Percentiles rank a stretch among this genome's conserved stretches.
phyloP scores from a whole-genome alignment of 2,329 filamentous ascomycete genomes.

The Alternaria sp. region DNA sequence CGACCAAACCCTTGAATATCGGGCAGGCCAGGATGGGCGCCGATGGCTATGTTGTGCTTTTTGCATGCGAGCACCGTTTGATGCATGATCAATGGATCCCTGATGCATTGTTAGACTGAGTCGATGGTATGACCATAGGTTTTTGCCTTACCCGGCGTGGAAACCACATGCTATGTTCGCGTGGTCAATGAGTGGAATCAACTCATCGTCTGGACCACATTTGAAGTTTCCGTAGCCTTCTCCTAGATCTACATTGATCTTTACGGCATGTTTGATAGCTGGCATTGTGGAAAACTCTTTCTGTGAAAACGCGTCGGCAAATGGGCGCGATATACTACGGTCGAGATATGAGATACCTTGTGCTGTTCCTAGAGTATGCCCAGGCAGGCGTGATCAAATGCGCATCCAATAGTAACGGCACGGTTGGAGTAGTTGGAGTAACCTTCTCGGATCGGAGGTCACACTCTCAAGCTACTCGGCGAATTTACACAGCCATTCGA shows the following conservation, averaged over 20 bases:
- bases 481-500: not conserved
- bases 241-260: slow-evolving; percentile 63
- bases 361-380: not conserved
- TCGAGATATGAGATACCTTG: not conserved
- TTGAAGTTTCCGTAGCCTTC: slow-evolving; percentile 62
- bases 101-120: slow-evolving; percentile 21
- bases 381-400: not conserved
- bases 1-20: slow-evolving; percentile 72
- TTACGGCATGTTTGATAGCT: not conserved
- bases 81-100: slow-evolving; percentile 70
- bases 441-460: not conserved
- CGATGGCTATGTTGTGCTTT: slow-evolving; percentile 63
- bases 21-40: slow-evolving; percentile 71
- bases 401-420: not conserved
- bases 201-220: slow-evolving; percentile 66
- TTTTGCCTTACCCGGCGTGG: slow-evolving; percentile 53
- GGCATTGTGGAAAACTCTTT: not conserved
- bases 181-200: slow-evolving; percentile 68
- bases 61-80: slow-evolving; percentile 67
- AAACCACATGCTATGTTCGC: slow-evolving; percentile 70
- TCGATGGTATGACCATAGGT: not conserved
- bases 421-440: slow-evolving; percentile 7
- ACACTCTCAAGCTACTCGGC: not conserved
- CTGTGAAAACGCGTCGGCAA: not conserved
- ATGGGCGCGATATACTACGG: not conserved